A percentile compares a stretch with the other conserved stretches of the same genome.
These are phyloP conservation scores for Scheffersomyces amazonensis DNA, from an alignment of 805 yeast genomes.

Conservation along the genomic window DNA sequence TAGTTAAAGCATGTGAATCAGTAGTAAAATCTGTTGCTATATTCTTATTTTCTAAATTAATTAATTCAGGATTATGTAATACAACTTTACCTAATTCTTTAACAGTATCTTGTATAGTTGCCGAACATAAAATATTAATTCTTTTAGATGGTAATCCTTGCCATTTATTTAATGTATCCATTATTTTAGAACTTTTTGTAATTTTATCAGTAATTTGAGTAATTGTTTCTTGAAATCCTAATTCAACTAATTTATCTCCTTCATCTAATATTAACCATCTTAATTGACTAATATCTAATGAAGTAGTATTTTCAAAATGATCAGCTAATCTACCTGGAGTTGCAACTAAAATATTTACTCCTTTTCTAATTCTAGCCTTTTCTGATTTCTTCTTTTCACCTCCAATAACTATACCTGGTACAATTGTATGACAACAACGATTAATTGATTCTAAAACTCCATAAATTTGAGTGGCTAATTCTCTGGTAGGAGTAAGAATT, in stretches of 20 bases:
- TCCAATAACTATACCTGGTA: slow-evolving; percentile 95
- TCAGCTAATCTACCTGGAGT: slow-evolving; percentile 97
- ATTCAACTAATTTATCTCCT: slow-evolving; percentile 93
- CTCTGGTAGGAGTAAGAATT: slow-evolving; percentile 91
- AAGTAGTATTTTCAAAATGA: slow-evolving; percentile 85
- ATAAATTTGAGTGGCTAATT: slow-evolving; percentile 86
- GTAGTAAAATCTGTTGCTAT: slow-evolving; percentile 3
- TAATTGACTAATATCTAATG: slow-evolving; percentile 67
- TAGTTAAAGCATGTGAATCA: slow-evolving; percentile 6
- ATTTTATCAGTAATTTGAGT: slow-evolving; percentile 67
- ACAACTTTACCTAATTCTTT: slow-evolving; percentile 78
- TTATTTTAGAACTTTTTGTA: slow-evolving; percentile 42
- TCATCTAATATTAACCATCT: slow-evolving; percentile 93
- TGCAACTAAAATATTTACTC: slow-evolving; percentile 92
- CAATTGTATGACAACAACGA: slow-evolving; percentile 79
- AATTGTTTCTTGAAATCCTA: slow-evolving; percentile 95
- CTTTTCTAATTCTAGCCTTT: slow-evolving; percentile 92
- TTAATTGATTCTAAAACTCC: slow-evolving; percentile 71
- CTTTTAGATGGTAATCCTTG: slow-evolving; percentile 66
- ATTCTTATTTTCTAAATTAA: slow-evolving; percentile 25
- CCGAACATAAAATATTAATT: slow-evolving; percentile 85
- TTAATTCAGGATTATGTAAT: slow-evolving; percentile 69
- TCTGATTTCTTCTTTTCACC: slow-evolving; percentile 98
- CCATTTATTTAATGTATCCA: slow-evolving; percentile 33
- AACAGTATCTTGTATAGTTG: slow-evolving; percentile 83